A percentile compares a stretch with the other conserved stretches of the same genome.
Conservation (phyloP, 306 rosid species). For the Heteromeles arbutifolia region DNA sequence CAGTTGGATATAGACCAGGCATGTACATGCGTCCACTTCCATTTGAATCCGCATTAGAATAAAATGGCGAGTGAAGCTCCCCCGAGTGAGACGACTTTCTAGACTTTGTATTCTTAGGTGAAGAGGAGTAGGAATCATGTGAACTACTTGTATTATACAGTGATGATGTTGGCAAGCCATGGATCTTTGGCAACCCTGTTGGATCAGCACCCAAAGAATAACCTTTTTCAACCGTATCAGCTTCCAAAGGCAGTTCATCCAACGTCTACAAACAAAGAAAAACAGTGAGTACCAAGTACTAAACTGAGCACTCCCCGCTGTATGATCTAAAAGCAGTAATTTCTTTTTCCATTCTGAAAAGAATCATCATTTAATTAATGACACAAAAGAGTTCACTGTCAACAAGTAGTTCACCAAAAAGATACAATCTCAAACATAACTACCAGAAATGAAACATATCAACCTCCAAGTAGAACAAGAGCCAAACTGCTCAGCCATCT, state of each 20-base stretch:
- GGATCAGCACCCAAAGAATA: constrained; percentile 61
- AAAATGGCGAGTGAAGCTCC: constrained; percentile 61
- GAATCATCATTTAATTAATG: background rate
- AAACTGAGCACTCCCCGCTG: background rate
- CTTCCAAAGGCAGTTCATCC: constrained; percentile 91
- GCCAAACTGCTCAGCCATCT: background rate
- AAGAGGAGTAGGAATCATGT: constrained; percentile 50
- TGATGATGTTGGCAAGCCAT: constrained; percentile 72
- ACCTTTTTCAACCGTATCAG: constrained; percentile 92
- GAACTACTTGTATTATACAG: constrained; percentile 53
- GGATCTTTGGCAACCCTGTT: constrained; percentile 83
- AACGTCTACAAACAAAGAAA: constrained; percentile 49
- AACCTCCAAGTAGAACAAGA: background rate
- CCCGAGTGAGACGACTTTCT: constrained; percentile 84
- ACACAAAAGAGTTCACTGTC: background rate
- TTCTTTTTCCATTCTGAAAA: background rate
- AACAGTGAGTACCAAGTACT: background rate
- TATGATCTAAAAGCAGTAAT: background rate
- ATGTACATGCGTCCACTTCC: constrained; percentile 49
- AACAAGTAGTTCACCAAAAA: background rate
- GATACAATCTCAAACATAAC: background rate
- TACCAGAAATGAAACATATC: background rate
- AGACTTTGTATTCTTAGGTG: constrained; percentile 65
- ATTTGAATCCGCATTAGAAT: constrained; percentile 65
- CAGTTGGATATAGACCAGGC: constrained; percentile 48